A percentile compares a stretch with the other conserved stretches of the same genome.
Conservation (phyloP, 2,329 filamentous ascomycete species). For the Colletotrichum neosansevieriae region DNA sequence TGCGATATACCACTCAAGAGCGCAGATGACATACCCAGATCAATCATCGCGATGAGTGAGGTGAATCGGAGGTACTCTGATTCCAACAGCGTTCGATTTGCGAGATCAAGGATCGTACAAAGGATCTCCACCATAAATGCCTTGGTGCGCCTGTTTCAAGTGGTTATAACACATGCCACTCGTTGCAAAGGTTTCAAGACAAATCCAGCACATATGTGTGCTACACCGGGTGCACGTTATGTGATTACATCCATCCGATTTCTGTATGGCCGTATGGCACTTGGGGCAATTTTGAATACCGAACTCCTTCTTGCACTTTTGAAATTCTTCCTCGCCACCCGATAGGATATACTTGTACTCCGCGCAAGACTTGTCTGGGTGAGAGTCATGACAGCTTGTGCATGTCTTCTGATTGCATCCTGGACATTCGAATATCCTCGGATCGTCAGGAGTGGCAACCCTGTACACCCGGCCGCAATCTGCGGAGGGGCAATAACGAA, state of each 20-base stretch:
- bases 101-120: no score
- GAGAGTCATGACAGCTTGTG: conserved; percentile 50
- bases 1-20: no score
- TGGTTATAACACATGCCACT: not conserved
- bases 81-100: no score
- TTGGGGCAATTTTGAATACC: conserved; percentile 56
- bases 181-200: conserved; percentile 51
- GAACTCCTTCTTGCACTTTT: conserved; percentile 48
- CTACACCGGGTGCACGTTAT: conserved; percentile 56
- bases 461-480: conserved; percentile 59
- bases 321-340: conserved; percentile 45
- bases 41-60: no score
- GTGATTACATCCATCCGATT: conserved; percentile 60
- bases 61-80: no score
- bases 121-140: no score
- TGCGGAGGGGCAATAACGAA: conserved; percentile 57
- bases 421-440: conserved; percentile 48
- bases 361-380: conserved; percentile 50
- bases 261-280: conserved; percentile 56
- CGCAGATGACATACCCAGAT: no score
- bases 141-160: no score
- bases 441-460: not conserved
- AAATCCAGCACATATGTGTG: conserved; percentile 62
- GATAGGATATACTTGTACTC: conserved; percentile 47
- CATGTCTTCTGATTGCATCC: conserved; percentile 52